These are phyloP conservation scores for Aspergillus egyptiacus DNA, from an alignment of 495 filamentous ascomycete genomes.

Conservation along the genomic window DNA sequence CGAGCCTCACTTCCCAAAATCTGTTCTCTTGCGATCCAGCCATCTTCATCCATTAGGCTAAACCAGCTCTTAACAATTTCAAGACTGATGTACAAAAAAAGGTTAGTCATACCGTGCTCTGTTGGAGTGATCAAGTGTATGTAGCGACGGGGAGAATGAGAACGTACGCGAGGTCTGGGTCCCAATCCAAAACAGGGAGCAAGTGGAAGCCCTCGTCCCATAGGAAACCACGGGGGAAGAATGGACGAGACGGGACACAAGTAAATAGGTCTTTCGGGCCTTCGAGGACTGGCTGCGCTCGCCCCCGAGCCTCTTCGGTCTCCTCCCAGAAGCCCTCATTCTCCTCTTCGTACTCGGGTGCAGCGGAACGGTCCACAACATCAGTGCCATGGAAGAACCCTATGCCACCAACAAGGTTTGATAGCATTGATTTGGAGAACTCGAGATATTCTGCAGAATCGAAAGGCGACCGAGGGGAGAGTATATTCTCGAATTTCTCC, in stretches of 20 bases:
- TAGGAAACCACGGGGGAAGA: slow-evolving; percentile 93
- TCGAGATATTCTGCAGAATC: slow-evolving; percentile 61
- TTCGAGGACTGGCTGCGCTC: slow-evolving; percentile 59
- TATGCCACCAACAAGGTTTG: slow-evolving; percentile 89
- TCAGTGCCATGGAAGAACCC: slow-evolving; percentile 89
- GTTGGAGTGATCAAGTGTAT: too few species aligned
- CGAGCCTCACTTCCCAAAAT: slow-evolving; percentile 92
- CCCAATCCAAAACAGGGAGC: slow-evolving; percentile 87
- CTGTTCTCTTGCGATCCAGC: slow-evolving; percentile 96
- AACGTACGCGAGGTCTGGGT: slow-evolving; percentile 72
- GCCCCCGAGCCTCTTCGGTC: slow-evolving; percentile 64
- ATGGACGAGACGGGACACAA: slow-evolving; percentile 86
- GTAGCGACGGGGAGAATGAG: not conserved
- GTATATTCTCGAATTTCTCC: slow-evolving; percentile 65
- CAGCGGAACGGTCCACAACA: slow-evolving; percentile 83
- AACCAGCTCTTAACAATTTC: slow-evolving; percentile 96
- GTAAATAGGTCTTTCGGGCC: slow-evolving; percentile 88
- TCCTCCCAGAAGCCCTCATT: slow-evolving; percentile 98
- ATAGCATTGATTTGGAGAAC: slow-evolving; percentile 87
- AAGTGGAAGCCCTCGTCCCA: slow-evolving; percentile 99
- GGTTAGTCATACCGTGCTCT: too few species aligned
- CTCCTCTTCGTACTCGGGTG: slow-evolving; percentile 88
- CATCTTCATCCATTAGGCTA: slow-evolving; percentile 90
- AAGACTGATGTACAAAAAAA: too few species aligned
- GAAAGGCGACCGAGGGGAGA: slow-evolving; percentile 73